Base-by-base conservation (phyloP, 305 asterid species). In the Striga hermonthica region DNA sequence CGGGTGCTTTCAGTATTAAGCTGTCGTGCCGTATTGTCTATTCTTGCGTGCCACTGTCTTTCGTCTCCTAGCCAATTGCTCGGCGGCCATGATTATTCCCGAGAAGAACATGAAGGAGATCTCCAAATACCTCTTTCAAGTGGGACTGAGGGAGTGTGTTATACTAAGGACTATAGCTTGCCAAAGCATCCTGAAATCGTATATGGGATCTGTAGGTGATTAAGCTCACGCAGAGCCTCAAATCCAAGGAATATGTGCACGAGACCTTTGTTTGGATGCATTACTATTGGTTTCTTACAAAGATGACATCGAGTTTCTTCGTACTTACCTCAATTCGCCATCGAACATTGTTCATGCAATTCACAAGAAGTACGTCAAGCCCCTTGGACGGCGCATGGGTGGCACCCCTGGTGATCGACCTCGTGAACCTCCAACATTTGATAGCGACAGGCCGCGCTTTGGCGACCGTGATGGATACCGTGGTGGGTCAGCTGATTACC, bases 261-360 rank as follows among this genome's bases (percentile, higher is more conserved):
- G 96, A 89, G 78, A 89, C 96, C 31, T 86, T 89, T 56, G 92
- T 95, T 1, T 89, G 96, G 95, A 89, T 89, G 95, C 93, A 86
- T 13, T 83, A 83, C 56, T 86, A 86, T 34, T 86, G 95, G 92
- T 86, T 81, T 55, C 86, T 89, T 9, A 84, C 89, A 57, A 86
- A 89, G 93, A 89, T 47, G 96, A 93, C 57, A 86, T 89, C 54
- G 96, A 89, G 71, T 89, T 86, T 76, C 89, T 89, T 8, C 85
- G 96, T 66, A 81, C 83, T 6, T 86, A 86, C 65, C 89, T 89
- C 72, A 89, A 89, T 62, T 83, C 84, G 7, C 95, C 96, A 0
- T 89, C 96, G 0, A 92, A 89, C 75, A 89, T 89, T 35, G 96
- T 89, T 7, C 96, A 95, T 0, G 91, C 94, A 7, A 89, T 95